These are phyloP conservation scores for Suhomyces kunorum DNA, from an alignment of 1,139 yeast genomes.

Conservation along the genomic window DNA sequence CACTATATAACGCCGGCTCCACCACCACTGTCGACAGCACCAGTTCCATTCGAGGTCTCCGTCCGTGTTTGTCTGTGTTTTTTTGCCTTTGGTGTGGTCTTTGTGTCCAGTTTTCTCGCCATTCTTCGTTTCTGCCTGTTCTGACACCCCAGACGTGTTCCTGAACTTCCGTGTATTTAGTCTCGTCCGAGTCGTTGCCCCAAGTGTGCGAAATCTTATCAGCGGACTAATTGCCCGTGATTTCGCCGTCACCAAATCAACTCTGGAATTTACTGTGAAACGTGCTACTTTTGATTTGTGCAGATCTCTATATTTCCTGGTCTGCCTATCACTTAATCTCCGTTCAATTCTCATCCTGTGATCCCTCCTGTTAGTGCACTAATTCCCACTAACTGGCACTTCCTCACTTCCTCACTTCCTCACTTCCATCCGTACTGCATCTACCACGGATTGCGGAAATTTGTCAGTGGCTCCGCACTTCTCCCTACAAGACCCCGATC, in stretches of 20 bases:
- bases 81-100: too few relatives aligned
- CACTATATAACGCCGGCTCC: constrained; percentile 1
- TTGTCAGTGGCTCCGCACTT: constrained; percentile 1
- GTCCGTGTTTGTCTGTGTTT: not conserved
- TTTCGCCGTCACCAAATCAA: not conserved
- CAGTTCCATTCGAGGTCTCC: not conserved
- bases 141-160: not conserved
- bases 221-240: not conserved
- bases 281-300: too few relatives aligned
- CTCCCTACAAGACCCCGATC: too few relatives aligned
- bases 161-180: too few relatives aligned
- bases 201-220: not conserved
- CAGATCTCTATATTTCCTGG: too few relatives aligned
- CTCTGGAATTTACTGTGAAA: too few relatives aligned
- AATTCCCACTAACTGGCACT: not conserved
- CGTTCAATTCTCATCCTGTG: too few relatives aligned
- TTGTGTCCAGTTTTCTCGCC: too few relatives aligned
- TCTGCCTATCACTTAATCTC: too few relatives aligned
- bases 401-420: not conserved
- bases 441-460: constrained; percentile 1
- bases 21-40: not conserved
- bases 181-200: too few relatives aligned
- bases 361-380: too few relatives aligned
- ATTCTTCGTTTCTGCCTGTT: not conserved
- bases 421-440: not conserved